Percentiles rank a stretch among this genome's conserved stretches.
Evolutionary conservation across 2,329 filamentous ascomycete genomes (phyloP).

Genomic region (Venturia pyrina): DNA sequence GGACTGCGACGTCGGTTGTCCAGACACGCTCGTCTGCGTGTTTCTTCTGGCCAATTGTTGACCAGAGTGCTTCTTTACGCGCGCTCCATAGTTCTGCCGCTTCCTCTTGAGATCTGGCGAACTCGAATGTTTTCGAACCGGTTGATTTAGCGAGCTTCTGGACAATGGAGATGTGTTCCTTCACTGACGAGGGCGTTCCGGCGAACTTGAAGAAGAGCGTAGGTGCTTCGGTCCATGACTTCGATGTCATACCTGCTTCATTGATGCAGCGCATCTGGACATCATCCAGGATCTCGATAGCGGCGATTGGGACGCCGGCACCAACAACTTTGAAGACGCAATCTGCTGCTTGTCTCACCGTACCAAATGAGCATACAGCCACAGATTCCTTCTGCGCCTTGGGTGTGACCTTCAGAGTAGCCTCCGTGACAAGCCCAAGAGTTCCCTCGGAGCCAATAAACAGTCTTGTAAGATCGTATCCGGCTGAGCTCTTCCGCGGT

Average conservation of each 20-base stretch:
- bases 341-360: conserved; percentile 61
- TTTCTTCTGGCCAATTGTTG: conserved; percentile 54
- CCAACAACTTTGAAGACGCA: conserved; percentile 74
- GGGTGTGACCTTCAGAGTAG: conserved; percentile 75
- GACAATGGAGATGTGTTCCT: conserved; percentile 67
- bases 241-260: conserved; percentile 51
- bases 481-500: conserved; percentile 80
- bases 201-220: conserved; percentile 71
- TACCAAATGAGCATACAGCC: conserved; percentile 58
- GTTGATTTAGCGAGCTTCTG: conserved; percentile 48
- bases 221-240: conserved; percentile 57
- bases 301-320: conserved; percentile 73
- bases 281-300: conserved; percentile 88
- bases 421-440: conserved; percentile 82
- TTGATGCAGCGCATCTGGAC: conserved; percentile 75
- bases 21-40: conserved; percentile 55
- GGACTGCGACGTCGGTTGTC: conserved; percentile 55
- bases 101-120: conserved; percentile 54
- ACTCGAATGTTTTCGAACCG: conserved; percentile 59
- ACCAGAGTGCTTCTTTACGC: conserved; percentile 65
- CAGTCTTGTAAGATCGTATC: conserved; percentile 81
- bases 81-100: conserved; percentile 65
- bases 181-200: conserved; percentile 57
- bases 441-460: conserved; percentile 91
- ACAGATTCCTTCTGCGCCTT: conserved; percentile 72